Percentiles rank a stretch among this genome's conserved stretches.
Conservation (phyloP, 2,329 filamentous ascomycete genomes). For the Neofusicoccum sp. region DNA sequence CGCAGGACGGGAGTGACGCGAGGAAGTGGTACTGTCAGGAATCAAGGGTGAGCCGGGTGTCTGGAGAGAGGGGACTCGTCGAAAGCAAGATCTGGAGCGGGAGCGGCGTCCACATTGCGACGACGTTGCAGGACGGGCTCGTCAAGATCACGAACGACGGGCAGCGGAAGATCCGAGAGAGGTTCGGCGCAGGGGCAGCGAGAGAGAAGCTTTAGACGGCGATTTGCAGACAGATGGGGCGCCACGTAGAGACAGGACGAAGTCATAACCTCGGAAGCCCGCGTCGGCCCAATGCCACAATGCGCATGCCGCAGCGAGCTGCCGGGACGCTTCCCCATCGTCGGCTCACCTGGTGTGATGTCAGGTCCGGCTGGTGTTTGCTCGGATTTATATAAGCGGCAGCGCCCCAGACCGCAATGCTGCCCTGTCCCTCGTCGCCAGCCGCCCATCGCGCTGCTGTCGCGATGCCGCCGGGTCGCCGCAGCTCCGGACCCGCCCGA, state of each 20-base stretch:
- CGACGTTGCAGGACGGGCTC: conserved; percentile 37
- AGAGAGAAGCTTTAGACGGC: conserved; percentile 6
- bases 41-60: conserved; percentile 30
- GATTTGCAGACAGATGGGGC: not conserved
- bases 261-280: conserved; percentile 1
- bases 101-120: conserved; percentile 35
- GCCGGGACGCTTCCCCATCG: conserved; percentile 1
- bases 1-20: conserved; percentile 30
- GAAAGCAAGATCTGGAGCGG: conserved; percentile 35
- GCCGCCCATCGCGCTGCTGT: not conserved
- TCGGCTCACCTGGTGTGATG: conserved; percentile 16
- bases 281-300: conserved; percentile 1
- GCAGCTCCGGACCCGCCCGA: conserved; percentile 12
- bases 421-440: not conserved
- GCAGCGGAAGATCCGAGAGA: too few relatives aligned
- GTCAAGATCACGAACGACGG: conserved; percentile 28
- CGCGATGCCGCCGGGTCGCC: not conserved
- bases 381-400: conserved; percentile 15
- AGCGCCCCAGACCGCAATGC: not conserved
- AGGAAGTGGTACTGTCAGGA: conserved; percentile 40
- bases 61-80: conserved; percentile 32
- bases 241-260: not conserved
- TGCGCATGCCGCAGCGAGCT: not conserved
- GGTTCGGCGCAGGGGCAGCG: not conserved
- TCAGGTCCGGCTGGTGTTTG: conserved; percentile 1